Conservation (phyloP, 208 protist genomes). For the Blechomonas ayalai region DNA sequence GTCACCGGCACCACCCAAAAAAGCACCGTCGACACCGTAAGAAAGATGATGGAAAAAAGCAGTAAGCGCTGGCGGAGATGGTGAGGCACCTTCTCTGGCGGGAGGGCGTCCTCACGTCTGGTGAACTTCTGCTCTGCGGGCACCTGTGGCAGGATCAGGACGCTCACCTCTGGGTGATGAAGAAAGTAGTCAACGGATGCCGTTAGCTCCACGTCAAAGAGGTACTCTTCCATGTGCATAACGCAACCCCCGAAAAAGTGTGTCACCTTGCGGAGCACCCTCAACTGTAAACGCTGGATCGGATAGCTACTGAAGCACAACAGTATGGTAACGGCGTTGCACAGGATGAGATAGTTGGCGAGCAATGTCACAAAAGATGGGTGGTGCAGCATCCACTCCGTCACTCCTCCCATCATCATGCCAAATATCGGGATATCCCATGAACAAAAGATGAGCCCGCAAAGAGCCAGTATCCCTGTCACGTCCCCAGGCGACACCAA, state of each 20-base stretch:
- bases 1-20: conserved; percentile 41
- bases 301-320: conserved; percentile 21
- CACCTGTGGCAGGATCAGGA: conserved; percentile 29
- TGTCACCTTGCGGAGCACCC: conserved; percentile 23
- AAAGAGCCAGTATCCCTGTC: too few species aligned
- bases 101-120: conserved; percentile 31
- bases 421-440: too few species aligned
- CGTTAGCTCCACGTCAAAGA: conserved; percentile 49
- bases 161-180: conserved; percentile 13
- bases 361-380: background rate
- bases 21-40: conserved; percentile 16
- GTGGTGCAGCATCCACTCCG: conserved; percentile 1
- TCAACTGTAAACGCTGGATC: conserved; percentile 37
- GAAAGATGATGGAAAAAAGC: conserved; percentile 49
- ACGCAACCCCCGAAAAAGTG: conserved; percentile 29
- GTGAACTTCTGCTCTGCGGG: conserved; percentile 20
- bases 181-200: conserved; percentile 29
- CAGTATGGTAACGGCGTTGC: too few species aligned
- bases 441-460: too few species aligned
- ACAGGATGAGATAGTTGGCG: too few species aligned
- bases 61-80: conserved; percentile 25
- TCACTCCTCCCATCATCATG: too few species aligned
- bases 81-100: conserved; percentile 13
- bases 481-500: too few species aligned
- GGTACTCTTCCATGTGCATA: conserved; percentile 48